A percentile compares a stretch with the other conserved stretches of the same genome.
These are phyloP conservation scores for Rhodomyrtus psidioides DNA, from an alignment of 441 rosid species.

Conservation along the genomic window DNA sequence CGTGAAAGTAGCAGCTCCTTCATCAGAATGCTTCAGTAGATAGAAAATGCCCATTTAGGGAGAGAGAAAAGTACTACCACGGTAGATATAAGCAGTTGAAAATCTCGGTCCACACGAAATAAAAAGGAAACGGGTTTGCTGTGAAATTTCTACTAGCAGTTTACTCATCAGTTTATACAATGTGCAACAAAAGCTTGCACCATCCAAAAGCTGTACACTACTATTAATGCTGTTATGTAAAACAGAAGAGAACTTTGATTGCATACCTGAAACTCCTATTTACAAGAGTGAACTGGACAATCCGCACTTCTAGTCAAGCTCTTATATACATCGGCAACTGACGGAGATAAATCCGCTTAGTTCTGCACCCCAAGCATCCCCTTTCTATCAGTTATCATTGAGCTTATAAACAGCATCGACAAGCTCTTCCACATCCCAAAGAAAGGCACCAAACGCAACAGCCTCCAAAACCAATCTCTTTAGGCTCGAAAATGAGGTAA, in stretches of 20 bases:
- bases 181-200: neutral
- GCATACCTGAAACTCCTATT: slow-evolving; percentile 5
- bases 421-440: slow-evolving; percentile 78
- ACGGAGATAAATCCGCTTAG: neutral
- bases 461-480: slow-evolving; percentile 85
- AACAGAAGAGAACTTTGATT: slow-evolving; percentile 1
- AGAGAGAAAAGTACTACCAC: neutral
- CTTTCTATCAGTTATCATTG: slow-evolving; percentile 26
- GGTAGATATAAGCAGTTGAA: neutral
- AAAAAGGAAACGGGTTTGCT: neutral
- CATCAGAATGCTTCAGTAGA: too few relatives aligned
- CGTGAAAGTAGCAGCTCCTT: too few relatives aligned
- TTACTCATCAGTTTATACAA: neutral
- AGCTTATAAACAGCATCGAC: slow-evolving; percentile 60
- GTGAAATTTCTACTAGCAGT: neutral
- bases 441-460: slow-evolving; percentile 81
- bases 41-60: neutral
- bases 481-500: slow-evolving; percentile 73
- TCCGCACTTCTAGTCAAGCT: neutral
- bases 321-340: neutral
- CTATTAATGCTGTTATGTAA: neutral
- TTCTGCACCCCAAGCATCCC: neutral
- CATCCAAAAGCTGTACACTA: slow-evolving; percentile 8
- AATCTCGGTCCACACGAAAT: neutral
- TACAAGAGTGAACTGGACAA: neutral